Conservation (phyloP, 352 stramenopile species). For the Achlya hypogyna region DNA sequence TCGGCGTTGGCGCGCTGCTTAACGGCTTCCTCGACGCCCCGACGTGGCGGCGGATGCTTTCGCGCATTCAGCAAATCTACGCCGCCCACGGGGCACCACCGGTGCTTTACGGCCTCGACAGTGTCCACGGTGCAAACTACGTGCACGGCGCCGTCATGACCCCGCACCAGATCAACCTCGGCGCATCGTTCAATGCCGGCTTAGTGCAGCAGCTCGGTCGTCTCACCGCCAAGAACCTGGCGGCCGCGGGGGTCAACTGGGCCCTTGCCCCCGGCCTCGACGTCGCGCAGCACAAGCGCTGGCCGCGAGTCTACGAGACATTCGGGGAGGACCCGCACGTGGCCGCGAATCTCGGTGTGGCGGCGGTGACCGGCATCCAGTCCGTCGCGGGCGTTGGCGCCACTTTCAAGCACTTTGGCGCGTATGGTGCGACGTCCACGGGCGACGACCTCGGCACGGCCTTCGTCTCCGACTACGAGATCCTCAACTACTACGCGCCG, state of each 20-base stretch:
- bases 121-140: constrained; percentile 64
- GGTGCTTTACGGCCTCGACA: constrained; percentile 59
- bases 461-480: constrained; percentile 57
- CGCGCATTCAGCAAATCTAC: constrained; percentile 43
- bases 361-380: constrained; percentile 80
- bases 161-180: constrained; percentile 67
- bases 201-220: constrained; percentile 58
- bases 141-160: constrained; percentile 47
- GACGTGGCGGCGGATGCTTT: constrained; percentile 37
- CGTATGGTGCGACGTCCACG: constrained; percentile 71
- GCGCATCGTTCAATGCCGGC: constrained; percentile 61
- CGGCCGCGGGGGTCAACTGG: constrained; percentile 82
- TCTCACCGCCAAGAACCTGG: constrained; percentile 75
- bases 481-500: constrained; percentile 81
- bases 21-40: constrained; percentile 37
- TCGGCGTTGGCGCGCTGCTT: constrained; percentile 56
- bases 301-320: constrained; percentile 87
- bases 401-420: constrained; percentile 88
- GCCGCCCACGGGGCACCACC: constrained; percentile 28
- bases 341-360: constrained; percentile 67
- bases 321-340: constrained; percentile 89
- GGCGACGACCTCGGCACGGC: constrained; percentile 77
- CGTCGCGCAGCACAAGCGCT: constrained; percentile 81
- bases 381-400: constrained; percentile 54
- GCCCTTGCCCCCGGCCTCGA: constrained; percentile 87